phyloP scores from a whole-genome alignment of 2,329 filamentous ascomycete genomes.

The Fusarium sp. region DNA sequence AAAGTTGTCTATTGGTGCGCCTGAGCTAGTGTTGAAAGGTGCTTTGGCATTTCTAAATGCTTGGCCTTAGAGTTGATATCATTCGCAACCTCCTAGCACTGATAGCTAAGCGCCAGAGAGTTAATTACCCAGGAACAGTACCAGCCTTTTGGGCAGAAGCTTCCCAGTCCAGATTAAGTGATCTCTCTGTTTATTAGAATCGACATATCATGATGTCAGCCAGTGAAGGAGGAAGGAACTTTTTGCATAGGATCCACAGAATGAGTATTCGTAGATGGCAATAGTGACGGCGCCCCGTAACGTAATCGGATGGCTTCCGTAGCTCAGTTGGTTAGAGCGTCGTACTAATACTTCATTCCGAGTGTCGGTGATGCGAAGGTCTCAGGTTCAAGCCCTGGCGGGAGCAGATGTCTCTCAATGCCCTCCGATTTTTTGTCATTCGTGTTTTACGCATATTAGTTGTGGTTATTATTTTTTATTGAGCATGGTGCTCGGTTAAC shows the following conservation, averaged over 20 bases:
- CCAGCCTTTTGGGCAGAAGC: not conserved
- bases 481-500: too few species aligned
- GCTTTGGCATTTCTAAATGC: not conserved
- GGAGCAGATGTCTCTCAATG: not conserved
- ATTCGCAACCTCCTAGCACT: constrained; percentile 6
- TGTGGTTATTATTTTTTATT: not conserved
- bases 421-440: not conserved
- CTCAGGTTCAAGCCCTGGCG: not conserved
- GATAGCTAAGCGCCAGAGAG: constrained; percentile 6
- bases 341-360: not conserved
- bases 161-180: too few species aligned
- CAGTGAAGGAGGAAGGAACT: too few species aligned
- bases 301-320: not conserved
- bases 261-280: too few species aligned
- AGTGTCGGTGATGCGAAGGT: not conserved
- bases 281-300: too few species aligned
- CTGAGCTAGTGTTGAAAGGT: not conserved
- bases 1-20: not conserved
- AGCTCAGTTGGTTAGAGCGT: not conserved
- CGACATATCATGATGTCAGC: too few species aligned
- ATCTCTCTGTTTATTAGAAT: too few species aligned
- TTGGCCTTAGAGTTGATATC: not conserved
- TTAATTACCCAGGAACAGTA: not conserved
- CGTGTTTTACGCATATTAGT: not conserved
- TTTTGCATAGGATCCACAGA: too few species aligned